phyloP scores from a whole-genome alignment of 2,329 filamentous ascomycete species.

The Venturiaceae sp. region DNA sequence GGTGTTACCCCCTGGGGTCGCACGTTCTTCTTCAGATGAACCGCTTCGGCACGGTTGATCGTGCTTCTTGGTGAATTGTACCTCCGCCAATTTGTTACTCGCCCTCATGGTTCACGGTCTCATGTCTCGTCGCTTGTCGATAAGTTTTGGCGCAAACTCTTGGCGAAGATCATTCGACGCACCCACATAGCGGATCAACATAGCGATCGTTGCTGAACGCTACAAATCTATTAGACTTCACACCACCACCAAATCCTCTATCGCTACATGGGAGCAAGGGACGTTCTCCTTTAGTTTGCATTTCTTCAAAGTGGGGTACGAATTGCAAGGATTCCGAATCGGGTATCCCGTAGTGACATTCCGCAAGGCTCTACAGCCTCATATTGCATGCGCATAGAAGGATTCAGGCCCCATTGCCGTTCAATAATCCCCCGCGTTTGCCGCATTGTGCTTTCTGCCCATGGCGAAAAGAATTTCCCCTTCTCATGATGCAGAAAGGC shows the following conservation, averaged over 20 bases:
- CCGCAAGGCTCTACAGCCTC: too few species aligned
- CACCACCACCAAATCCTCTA: neutral
- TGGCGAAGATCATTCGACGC: neutral
- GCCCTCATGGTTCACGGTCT: neutral
- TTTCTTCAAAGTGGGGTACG: neutral
- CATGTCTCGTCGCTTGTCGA: neutral
- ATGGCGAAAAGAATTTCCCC: neutral
- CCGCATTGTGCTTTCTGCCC: neutral
- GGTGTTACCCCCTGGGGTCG: neutral
- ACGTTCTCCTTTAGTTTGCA: neutral
- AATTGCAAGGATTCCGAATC: neutral
- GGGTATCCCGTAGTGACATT: neutral
- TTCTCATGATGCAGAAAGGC: neutral
- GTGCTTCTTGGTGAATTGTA: neutral
- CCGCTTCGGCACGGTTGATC: neutral
- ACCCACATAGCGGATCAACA: neutral
- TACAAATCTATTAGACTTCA: neutral
- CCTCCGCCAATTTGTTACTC: neutral
- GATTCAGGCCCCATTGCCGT: neutral
- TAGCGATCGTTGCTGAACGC: neutral
- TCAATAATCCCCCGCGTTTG: neutral
- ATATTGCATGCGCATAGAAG: neutral
- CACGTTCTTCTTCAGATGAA: neutral
- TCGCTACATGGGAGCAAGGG: neutral
- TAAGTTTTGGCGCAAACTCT: neutral